Evolutionary conservation across 2,329 filamentous ascomycete species (phyloP), one percentile per base, ranked within the genome.

Genomic region (Monilinia polystroma): DNA sequence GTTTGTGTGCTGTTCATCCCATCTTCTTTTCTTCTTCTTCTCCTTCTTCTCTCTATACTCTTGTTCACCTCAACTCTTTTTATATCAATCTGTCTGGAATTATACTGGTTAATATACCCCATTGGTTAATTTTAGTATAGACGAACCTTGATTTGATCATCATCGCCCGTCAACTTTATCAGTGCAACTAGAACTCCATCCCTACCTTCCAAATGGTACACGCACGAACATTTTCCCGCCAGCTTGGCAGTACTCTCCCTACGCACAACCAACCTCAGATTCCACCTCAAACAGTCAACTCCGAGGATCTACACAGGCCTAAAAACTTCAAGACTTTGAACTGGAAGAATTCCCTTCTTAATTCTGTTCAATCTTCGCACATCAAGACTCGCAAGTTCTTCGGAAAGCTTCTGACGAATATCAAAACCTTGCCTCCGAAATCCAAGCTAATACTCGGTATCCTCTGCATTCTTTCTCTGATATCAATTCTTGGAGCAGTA

Each of bases 211-310:
- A 43, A 49, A 60, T 60, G 57, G 43, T 51, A 49, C 57, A 49
- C 43, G 57, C 57, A 51, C 57, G 57, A 29, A 60, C 57, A 11
- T 49, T 60, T 23, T 60, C 57, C 29, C 57, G 57, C 57, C 57
- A 60, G 57, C 29, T 60, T 6, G 43, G 57, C 57, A 51, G 12
- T 38, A 38, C 57, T 7, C 57, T 60, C 45, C 57, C 57, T 51
- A 60, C 29, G 29, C 57, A 60, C 57, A 60, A 60, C 14, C 57
- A 60, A 51, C 57, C 57, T 38, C 57, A 60, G n/a, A 11, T 49
- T 16, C 57, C 45, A 18, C 57, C 57, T 38, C 57, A 60, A 38
- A 60, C 49, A 14, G 35, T 60, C 57, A 43, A 60, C 45, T 60
- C 57, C 16, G 57, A 60, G 51, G 29, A 60, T 47, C 45, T 29